phyloP scores from a whole-genome alignment of 352 stramenopile species.

The Phytopythium vexans region DNA sequence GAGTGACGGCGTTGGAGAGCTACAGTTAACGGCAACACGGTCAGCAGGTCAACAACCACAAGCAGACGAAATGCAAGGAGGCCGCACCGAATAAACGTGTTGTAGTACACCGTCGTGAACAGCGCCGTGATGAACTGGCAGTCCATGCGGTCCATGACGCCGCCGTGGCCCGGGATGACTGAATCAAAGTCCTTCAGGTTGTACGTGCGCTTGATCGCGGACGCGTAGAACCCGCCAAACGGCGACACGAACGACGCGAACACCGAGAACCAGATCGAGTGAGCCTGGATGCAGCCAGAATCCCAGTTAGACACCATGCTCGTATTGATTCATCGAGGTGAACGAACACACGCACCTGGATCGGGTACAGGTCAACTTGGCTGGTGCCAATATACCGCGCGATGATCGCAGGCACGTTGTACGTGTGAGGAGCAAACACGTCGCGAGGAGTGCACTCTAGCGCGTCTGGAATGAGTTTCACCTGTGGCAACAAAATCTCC shows the following conservation, averaged over 20 bases:
- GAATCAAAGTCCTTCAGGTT: slow-evolving; percentile 99
- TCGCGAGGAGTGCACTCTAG: slow-evolving; percentile 58
- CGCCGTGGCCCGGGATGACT: slow-evolving; percentile 97
- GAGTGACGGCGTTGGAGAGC: slow-evolving; percentile 58
- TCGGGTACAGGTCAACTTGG: slow-evolving; percentile 83
- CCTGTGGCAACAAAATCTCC: slow-evolving; percentile 17
- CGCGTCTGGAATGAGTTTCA: slow-evolving; percentile 63
- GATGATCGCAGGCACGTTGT: slow-evolving; percentile 72
- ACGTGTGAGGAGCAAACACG: slow-evolving; percentile 59
- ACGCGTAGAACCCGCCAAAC: slow-evolving; percentile 99
- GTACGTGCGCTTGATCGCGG: slow-evolving; percentile 99
- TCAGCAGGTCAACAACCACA: slow-evolving; percentile 1
- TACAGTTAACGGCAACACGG: slow-evolving; percentile 13
- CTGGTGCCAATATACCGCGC: slow-evolving; percentile 72
- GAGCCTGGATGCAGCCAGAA: slow-evolving; percentile 66
- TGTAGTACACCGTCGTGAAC: slow-evolving; percentile 97
- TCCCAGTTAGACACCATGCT: background rate
- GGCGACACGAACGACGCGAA: slow-evolving; percentile 98
- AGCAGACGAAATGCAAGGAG: background rate
- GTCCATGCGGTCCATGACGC: slow-evolving; percentile 97
- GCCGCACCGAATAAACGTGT: slow-evolving; percentile 92
- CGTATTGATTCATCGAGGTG: background rate
- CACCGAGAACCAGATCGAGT: slow-evolving; percentile 95
- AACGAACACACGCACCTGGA: slow-evolving; percentile 43
- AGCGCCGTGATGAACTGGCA: slow-evolving; percentile 95